Evolutionary conservation across 768 basidiomycete genomes (phyloP).

Genomic region (Gloeopeniophorella convolvens): DNA sequence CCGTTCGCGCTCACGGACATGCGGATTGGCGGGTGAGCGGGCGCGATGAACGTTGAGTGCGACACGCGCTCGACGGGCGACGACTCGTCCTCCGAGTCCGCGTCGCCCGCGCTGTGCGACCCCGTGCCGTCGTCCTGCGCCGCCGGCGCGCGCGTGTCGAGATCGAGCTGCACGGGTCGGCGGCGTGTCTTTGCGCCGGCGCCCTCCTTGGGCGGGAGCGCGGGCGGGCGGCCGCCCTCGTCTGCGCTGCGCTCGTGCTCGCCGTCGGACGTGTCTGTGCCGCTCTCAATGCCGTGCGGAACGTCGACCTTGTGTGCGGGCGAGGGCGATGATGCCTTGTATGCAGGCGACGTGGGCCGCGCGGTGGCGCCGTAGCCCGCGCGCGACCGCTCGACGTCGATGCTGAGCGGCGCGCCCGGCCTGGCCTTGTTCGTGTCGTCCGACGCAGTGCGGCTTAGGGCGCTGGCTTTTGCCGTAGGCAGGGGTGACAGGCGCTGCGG

Average conservation of each 20-base stretch:
- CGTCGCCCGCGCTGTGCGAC: conserved; percentile 30
- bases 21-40: conserved; percentile 85
- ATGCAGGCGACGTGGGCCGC: conserved; percentile 26
- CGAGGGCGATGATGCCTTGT: conserved; percentile 43
- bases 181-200: conserved; percentile 3
- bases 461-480: neutral
- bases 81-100: conserved; percentile 38
- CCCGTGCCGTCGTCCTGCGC: conserved; percentile 25
- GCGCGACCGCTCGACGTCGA: conserved; percentile 27
- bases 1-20: conserved; percentile 81
- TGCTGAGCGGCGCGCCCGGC: conserved; percentile 24
- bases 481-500: neutral
- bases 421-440: conserved; percentile 24
- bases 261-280: conserved; percentile 56
- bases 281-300: conserved; percentile 66
- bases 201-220: conserved; percentile 3
- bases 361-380: conserved; percentile 1
- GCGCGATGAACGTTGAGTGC: conserved; percentile 74
- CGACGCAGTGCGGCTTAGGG: conserved; percentile 23
- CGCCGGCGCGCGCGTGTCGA: conserved; percentile 19
- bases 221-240: conserved; percentile 6
- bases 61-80: conserved; percentile 62
- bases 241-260: conserved; percentile 39
- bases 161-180: conserved; percentile 30
- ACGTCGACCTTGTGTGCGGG: conserved; percentile 64